Evolutionary conservation across 164 flowering plant genomes (phyloP).

Genomic region (Stephania cephalantha): DNA sequence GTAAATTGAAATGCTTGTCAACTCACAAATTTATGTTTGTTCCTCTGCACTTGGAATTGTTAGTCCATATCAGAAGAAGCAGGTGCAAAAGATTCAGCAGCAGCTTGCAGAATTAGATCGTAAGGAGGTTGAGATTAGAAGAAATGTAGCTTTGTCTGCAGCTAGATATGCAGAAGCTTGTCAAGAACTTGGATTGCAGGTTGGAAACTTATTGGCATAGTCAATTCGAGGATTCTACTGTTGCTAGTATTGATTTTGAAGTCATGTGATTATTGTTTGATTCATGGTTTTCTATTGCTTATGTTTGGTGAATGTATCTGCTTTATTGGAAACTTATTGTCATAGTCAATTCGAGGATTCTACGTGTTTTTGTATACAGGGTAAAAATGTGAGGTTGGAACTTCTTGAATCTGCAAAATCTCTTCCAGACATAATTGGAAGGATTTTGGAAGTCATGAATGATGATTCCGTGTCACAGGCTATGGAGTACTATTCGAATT

Average conservation of each 20-base stretch:
- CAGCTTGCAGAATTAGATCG: constrained; percentile 87
- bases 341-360: too few relatives aligned
- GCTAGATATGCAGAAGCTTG: constrained; percentile 89
- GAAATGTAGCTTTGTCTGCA: constrained; percentile 78
- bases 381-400: constrained; percentile 72
- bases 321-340: too few relatives aligned
- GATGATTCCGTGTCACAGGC: constrained; percentile 62
- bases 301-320: neutral
- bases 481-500: constrained; percentile 70
- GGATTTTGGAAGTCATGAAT: constrained; percentile 59
- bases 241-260: neutral
- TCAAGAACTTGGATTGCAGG: constrained; percentile 96
- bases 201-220: constrained; percentile 17
- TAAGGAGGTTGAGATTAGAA: constrained; percentile 84
- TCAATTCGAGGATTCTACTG: constrained; percentile 6
- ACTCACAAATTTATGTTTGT: constrained; percentile 2
- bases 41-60: constrained; percentile 11
- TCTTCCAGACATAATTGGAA: constrained; percentile 64
- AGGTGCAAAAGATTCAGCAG: constrained; percentile 90
- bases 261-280: neutral
- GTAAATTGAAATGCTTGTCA: neutral
- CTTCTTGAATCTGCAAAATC: constrained; percentile 82
- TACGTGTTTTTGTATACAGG: constrained; percentile 40
- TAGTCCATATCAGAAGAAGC: constrained; percentile 94
- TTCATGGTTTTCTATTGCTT: constrained; percentile 1